Conservation (phyloP, 73 alveolate genomes). For the Paramecium tetraurelia region DNA sequence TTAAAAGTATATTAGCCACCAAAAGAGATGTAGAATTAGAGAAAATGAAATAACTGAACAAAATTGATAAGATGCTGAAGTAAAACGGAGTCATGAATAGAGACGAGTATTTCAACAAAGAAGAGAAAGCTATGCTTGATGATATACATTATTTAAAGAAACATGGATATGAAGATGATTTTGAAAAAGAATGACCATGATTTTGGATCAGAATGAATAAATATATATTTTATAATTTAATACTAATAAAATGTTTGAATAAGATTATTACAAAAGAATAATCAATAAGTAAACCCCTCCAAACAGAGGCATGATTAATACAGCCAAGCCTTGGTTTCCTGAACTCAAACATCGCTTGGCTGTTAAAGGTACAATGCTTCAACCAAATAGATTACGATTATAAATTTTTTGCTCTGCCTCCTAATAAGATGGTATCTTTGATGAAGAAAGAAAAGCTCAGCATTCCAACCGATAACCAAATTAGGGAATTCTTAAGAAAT, state of each 20-base stretch:
- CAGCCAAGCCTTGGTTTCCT: conserved; percentile 40
- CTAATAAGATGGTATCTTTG: conserved; percentile 8
- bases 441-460: conserved; percentile 5
- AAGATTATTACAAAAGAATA: neutral
- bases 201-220: neutral
- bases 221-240: neutral
- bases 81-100: conserved; percentile 35
- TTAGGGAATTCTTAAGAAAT: neutral
- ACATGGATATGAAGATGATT: conserved; percentile 49
- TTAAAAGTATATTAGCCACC: conserved; percentile 5
- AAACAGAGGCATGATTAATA: neutral
- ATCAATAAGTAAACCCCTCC: neutral
- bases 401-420: conserved; percentile 39
- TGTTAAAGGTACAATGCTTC: neutral
- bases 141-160: conserved; percentile 38
- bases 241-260: neutral
- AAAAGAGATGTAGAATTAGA: conserved; percentile 59
- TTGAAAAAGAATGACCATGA: neutral
- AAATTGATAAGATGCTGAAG: conserved; percentile 35
- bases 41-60: conserved; percentile 47
- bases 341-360: conserved; percentile 16
- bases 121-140: conserved; percentile 48
- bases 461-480: conserved; percentile 21
- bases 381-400: neutral
- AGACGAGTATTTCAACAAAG: conserved; percentile 38